Evolutionary conservation across 306 rosid species (phyloP).

Genomic region (Dryas drummondii): DNA sequence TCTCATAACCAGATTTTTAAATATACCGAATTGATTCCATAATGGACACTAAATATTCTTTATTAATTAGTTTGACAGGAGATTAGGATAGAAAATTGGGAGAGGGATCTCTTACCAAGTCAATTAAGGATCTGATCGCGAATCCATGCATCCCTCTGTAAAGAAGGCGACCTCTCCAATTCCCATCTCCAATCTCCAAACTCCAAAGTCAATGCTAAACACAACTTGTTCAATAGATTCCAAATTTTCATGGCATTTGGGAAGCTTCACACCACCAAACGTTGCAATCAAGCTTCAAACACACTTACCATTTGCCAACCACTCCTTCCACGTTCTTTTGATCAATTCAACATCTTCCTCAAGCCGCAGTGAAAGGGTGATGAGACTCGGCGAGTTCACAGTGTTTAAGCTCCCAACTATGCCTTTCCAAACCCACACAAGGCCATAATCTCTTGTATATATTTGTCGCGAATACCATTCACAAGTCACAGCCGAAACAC

Average conservation of each 20-base stretch:
- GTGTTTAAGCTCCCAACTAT: neutral
- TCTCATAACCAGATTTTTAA: too few species aligned
- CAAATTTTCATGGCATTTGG: neutral
- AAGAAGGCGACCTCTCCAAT: too few species aligned
- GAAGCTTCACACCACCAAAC: neutral
- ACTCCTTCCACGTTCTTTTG: neutral
- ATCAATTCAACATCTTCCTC: neutral
- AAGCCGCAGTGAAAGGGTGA: slow-evolving; percentile 10
- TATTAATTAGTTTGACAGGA: too few species aligned
- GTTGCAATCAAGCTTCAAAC: slow-evolving; percentile 2
- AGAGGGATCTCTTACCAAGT: neutral
- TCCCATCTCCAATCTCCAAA: neutral
- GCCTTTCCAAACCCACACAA: neutral
- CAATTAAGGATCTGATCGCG: neutral
- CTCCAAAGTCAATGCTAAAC: neutral
- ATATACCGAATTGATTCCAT: too few species aligned
- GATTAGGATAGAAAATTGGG: too few species aligned
- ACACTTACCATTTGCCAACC: slow-evolving; percentile 3
- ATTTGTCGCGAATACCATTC: neutral
- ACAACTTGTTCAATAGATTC: neutral
- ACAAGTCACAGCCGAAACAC: neutral
- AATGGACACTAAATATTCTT: too few species aligned
- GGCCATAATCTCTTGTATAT: neutral
- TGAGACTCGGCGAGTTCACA: slow-evolving; percentile 21
- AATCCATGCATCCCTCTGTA: neutral